Conservation (phyloP, 345 rosid genomes). For the Citrus sp. region DNA sequence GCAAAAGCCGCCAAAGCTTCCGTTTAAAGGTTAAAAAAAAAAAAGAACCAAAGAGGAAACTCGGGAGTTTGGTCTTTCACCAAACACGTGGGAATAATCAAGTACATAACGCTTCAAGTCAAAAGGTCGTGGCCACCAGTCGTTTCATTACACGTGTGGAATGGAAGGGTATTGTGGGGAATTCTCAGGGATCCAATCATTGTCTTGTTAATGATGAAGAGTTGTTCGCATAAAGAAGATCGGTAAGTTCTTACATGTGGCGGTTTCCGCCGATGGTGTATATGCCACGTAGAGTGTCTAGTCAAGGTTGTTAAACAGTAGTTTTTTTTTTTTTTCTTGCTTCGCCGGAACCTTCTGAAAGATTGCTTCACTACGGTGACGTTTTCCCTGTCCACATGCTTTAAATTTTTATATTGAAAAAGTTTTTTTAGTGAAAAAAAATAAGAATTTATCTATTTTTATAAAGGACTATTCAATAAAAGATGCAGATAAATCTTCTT, state of each 20-base stretch:
- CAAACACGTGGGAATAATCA: constrained; percentile 9
- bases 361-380: neutral
- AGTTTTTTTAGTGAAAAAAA: no score
- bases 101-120: constrained; percentile 11
- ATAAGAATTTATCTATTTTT: no score
- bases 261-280: constrained; percentile 16
- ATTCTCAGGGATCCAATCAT: constrained; percentile 23
- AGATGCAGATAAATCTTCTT: no score
- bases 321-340: neutral
- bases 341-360: neutral
- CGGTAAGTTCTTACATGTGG: constrained; percentile 22
- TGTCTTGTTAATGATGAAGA: constrained; percentile 14
- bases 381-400: neutral
- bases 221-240: neutral
- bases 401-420: no score
- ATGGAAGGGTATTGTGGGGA: constrained; percentile 13
- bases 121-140: neutral
- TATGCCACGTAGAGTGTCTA: neutral
- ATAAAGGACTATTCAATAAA: no score
- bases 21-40: constrained; percentile 1
- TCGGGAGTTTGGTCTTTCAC: neutral
- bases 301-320: neutral
- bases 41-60: neutral
- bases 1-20: constrained; percentile 40
- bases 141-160: constrained; percentile 12